These are phyloP conservation scores for Solidago caesia DNA, from an alignment of 129 eudicot genomes.

Conservation along the genomic window DNA sequence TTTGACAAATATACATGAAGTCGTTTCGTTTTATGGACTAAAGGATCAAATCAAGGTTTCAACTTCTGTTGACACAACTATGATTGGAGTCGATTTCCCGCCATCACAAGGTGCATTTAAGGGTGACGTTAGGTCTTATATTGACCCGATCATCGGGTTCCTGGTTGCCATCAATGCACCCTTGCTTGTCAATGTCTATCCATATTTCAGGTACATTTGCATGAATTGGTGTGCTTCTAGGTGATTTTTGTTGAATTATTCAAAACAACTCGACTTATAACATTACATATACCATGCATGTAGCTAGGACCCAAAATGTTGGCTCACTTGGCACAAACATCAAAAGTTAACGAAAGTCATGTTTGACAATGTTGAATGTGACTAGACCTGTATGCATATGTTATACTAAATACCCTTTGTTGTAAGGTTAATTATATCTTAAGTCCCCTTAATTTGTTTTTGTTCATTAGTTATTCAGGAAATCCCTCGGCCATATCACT, in stretches of 20 bases:
- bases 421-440: neutral
- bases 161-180: conserved; percentile 33
- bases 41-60: conserved; percentile 41
- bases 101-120: conserved; percentile 39
- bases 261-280: no score
- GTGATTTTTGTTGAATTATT: neutral
- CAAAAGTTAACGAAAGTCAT: neutral
- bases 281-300: no score
- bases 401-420: neutral
- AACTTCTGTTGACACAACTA: conserved; percentile 31
- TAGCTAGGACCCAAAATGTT: no score
- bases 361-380: conserved; percentile 9
- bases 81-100: conserved; percentile 34
- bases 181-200: conserved; percentile 38
- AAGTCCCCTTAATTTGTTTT: neutral
- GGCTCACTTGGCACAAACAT: neutral
- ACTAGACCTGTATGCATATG: neutral
- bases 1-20: conserved; percentile 40
- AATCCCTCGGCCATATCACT: conserved; percentile 35
- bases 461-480: conserved; percentile 27
- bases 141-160: conserved; percentile 41
- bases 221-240: neutral
- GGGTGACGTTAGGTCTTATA: conserved; percentile 27
- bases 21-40: conserved; percentile 41
- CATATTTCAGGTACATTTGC: conserved; percentile 36